These are phyloP conservation scores for Sabuloglossum arenarium DNA, from an alignment of 495 filamentous ascomycete species.

Conservation along the genomic window DNA sequence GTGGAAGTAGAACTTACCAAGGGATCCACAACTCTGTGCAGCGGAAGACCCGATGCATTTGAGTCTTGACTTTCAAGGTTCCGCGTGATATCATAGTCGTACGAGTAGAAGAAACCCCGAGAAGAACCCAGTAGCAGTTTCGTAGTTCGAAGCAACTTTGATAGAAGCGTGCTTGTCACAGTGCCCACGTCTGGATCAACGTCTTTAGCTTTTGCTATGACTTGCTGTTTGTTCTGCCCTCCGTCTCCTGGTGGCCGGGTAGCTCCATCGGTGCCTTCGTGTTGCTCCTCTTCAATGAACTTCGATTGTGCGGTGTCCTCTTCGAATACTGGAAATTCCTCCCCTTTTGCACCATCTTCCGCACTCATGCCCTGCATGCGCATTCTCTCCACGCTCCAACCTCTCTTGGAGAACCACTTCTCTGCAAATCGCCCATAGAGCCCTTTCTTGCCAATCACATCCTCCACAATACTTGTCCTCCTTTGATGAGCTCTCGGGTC, in stretches of 20 bases:
- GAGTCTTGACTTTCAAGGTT: slow-evolving; percentile 28
- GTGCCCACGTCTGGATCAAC: slow-evolving; percentile 14
- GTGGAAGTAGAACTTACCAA: slow-evolving; percentile 24
- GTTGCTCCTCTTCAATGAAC: background rate
- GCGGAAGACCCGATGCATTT: slow-evolving; percentile 26
- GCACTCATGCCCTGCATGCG: slow-evolving; percentile 34
- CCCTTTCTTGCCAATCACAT: slow-evolving; percentile 59
- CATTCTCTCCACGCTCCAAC: slow-evolving; percentile 42
- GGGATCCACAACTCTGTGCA: slow-evolving; percentile 55
- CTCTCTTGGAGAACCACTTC: slow-evolving; percentile 70
- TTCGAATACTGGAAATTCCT: background rate
- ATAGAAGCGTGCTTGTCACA: slow-evolving; percentile 34
- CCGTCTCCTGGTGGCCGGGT: background rate
- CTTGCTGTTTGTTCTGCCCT: background rate
- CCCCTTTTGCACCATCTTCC: slow-evolving; percentile 10
- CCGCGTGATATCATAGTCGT: slow-evolving; percentile 76
- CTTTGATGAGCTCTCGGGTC: slow-evolving; percentile 13
- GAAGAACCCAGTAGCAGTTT: slow-evolving; percentile 59
- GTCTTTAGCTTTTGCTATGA: background rate
- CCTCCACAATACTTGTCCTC: slow-evolving; percentile 47
- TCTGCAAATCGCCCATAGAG: slow-evolving; percentile 74
- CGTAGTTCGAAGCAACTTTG: slow-evolving; percentile 66
- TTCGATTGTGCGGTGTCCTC: background rate
- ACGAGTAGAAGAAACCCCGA: slow-evolving; percentile 76
- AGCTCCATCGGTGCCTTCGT: background rate